phyloP scores from a whole-genome alignment of 2,329 filamentous ascomycete species.

The Aspergillus oerlinghausenensis region DNA sequence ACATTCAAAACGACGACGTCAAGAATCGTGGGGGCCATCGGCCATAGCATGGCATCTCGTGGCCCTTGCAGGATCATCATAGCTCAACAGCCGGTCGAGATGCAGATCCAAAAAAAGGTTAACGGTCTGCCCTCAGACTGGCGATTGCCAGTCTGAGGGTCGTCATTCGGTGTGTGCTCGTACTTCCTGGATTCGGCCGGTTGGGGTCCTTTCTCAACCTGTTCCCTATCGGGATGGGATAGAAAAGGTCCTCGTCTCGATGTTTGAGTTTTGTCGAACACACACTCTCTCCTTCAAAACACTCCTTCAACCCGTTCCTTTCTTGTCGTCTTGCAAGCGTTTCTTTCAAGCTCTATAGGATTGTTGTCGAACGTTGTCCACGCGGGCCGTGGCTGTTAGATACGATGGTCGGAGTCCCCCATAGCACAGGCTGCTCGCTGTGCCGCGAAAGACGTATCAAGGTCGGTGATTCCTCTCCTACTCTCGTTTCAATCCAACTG shows the following conservation, averaged over 20 bases:
- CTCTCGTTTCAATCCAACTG: background rate
- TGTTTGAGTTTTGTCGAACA: background rate
- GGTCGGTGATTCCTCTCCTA: conserved; percentile 15
- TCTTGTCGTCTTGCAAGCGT: background rate
- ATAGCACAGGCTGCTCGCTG: conserved; percentile 39
- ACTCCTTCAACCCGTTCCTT: background rate
- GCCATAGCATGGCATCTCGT: no score
- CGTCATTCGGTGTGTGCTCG: background rate
- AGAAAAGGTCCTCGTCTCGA: background rate
- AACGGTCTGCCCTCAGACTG: no score
- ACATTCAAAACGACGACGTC: no score
- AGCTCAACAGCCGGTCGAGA: no score
- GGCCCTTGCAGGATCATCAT: no score
- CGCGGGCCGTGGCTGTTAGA: conserved; percentile 1
- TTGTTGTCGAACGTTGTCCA: background rate
- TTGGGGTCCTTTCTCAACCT: background rate
- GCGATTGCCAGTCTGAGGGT: no score
- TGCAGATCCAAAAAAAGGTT: no score
- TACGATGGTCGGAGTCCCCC: conserved; percentile 39
- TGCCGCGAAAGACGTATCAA: conserved; percentile 39
- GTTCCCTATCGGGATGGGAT: background rate
- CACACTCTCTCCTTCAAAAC: background rate
- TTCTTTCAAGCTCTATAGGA: background rate
- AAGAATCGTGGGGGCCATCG: no score
- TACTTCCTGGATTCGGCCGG: background rate